Percentiles rank a stretch among this genome's conserved stretches.
These are phyloP conservation scores for Fusarium brachygibbosum DNA, from an alignment of 2,329 filamentous ascomycete species.

Conservation along the genomic window DNA sequence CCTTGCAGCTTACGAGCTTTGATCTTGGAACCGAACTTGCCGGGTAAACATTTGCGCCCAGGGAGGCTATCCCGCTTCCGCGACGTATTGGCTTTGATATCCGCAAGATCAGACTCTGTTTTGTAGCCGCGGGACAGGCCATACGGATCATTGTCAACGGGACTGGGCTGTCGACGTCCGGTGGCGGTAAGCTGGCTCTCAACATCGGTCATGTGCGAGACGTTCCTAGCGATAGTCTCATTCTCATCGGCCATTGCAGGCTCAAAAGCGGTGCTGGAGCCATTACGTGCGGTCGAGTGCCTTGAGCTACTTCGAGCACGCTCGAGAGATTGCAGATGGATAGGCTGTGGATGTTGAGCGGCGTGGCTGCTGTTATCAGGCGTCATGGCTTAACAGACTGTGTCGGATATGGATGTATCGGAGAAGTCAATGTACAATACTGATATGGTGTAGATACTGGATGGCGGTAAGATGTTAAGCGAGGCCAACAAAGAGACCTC, in stretches of 20 bases:
- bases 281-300: slow-evolving; percentile 50
- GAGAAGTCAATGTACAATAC: slow-evolving; percentile 5
- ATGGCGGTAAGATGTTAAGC: slow-evolving; percentile 6
- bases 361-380: slow-evolving; percentile 58
- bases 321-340: slow-evolving; percentile 56
- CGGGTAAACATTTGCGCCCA: slow-evolving; percentile 35
- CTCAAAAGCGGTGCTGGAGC: slow-evolving; percentile 63
- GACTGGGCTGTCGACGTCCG: slow-evolving; percentile 54
- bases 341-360: slow-evolving; percentile 61
- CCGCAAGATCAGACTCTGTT: slow-evolving; percentile 78
- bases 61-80: slow-evolving; percentile 73
- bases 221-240: slow-evolving; percentile 60
- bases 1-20: slow-evolving; percentile 73
- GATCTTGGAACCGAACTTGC: slow-evolving; percentile 45
- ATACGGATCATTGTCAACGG: slow-evolving; percentile 81
- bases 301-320: slow-evolving; percentile 49
- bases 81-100: slow-evolving; percentile 84
- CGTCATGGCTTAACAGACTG: slow-evolving; percentile 53
- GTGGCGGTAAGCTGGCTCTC: slow-evolving; percentile 61
- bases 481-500: slow-evolving; percentile 17
- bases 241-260: slow-evolving; percentile 53
- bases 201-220: slow-evolving; percentile 59
- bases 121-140: slow-evolving; percentile 83
- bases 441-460: slow-evolving; percentile 3
- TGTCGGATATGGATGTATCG: neutral